Base-by-base conservation (phyloP, 371 early-diverging fungal species). In the Phascolomyces articulosus region DNA sequence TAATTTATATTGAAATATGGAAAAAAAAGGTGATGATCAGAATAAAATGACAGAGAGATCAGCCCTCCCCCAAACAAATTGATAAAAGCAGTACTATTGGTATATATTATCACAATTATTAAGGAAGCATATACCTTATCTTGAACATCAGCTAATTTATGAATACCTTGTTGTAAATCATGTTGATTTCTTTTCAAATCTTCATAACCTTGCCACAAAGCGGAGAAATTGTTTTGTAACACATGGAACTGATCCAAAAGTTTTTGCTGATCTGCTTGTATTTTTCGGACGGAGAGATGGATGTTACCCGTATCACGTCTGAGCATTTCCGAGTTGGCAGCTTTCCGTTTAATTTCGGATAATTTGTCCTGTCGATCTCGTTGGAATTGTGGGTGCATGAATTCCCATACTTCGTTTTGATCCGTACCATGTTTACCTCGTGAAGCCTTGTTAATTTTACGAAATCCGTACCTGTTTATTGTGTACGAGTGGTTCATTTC, bases 361-460 rank as follows among this genome's bases (percentile, higher is more conserved):
- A 94, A 74, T 60, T 92, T 75, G 63, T 94, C 93, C 23, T 90
- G 87, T 4, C 90, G 87, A 60, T 87, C 91, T 47, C 91, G 86
- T 40, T 89, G 61, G 63, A 96, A 96, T 65, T 91, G 89, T 55
- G 89, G 83, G 66, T 96, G 95, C 49, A 90, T 91, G 72, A 96
- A 96, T 74, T 95, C 95, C 96, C 96, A 96, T 65, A 93, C 85
- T 72, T 94, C 93, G 73, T 91, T 90, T 66, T 93, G 93, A 6
- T 89, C 88, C 40, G 85, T 67, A 87, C 90, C 34, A 51, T 90
- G 86, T 60, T 88, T 87, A 1, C 94, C 94, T 53, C 94, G 83
- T 11, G 93, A 91, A 41, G 91, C 84, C 75, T 93, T 85, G 84
- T 90, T 95, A 65, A 93, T 87, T 69, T 95, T 95, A 81, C 92